Percentiles rank a stretch among this genome's conserved stretches.
These are phyloP conservation scores for Chiua virens DNA, from an alignment of 768 basidiomycete species.

Conservation along the genomic window DNA sequence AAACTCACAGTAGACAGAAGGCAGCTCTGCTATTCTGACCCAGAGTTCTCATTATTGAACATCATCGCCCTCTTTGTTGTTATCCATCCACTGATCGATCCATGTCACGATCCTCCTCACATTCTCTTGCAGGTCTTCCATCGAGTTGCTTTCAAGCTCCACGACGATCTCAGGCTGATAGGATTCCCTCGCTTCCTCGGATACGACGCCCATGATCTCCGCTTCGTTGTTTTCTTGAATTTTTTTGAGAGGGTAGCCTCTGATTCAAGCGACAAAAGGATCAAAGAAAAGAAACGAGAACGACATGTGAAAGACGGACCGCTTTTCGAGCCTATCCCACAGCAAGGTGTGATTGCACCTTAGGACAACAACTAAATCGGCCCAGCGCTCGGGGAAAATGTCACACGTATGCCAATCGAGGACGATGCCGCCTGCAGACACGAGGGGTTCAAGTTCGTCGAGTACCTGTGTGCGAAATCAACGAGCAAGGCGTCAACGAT, in stretches of 20 bases:
- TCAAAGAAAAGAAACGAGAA: not conserved
- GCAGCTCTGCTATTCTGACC: not conserved
- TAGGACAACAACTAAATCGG: slow-evolving; percentile 91
- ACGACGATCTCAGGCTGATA: slow-evolving; percentile 88
- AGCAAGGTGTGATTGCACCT: slow-evolving; percentile 84
- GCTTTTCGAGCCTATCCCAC: slow-evolving; percentile 88
- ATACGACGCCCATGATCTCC: slow-evolving; percentile 94
- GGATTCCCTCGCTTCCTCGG: slow-evolving; percentile 84
- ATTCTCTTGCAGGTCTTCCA: slow-evolving; percentile 83
- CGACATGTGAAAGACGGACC: slow-evolving; percentile 44
- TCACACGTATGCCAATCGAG: slow-evolving; percentile 97
- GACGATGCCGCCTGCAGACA: slow-evolving; percentile 70
- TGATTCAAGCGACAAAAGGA: slow-evolving; percentile 29
- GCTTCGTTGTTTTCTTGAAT: slow-evolving; percentile 98
- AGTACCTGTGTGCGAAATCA: slow-evolving; percentile 54
- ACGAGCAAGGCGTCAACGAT: too few relatives aligned
- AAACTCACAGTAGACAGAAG: not conserved
- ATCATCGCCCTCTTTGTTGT: not conserved
- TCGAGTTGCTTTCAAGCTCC: slow-evolving; percentile 73
- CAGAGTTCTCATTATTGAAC: not conserved
- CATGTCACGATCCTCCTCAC: slow-evolving; percentile 85
- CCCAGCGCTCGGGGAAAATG: slow-evolving; percentile 93
- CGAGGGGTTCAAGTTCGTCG: slow-evolving; percentile 81
- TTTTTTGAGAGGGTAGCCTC: slow-evolving; percentile 86
- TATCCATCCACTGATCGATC: slow-evolving; percentile 73